Evolutionary conservation across 768 basidiomycete genomes (phyloP).

Genomic region (Tulasnella sp.): DNA sequence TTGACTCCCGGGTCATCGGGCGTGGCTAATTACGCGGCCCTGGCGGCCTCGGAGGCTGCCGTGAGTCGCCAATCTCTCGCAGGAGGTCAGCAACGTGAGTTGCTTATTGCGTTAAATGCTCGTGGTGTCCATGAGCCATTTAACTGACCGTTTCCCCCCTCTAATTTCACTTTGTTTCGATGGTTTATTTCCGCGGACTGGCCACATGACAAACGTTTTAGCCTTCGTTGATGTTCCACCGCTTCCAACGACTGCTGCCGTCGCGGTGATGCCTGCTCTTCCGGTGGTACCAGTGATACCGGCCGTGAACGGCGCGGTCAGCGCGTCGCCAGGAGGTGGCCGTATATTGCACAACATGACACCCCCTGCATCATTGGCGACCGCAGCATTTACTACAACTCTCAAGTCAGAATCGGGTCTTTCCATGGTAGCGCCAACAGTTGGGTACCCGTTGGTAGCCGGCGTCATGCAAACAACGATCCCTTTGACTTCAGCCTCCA

Average conservation of each 20-base stretch:
- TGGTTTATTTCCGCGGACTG: neutral
- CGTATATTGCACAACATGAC: neutral
- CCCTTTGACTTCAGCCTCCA: neutral
- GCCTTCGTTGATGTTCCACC: slow-evolving; percentile 23
- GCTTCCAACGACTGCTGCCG: neutral
- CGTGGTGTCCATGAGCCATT: slow-evolving; percentile 10
- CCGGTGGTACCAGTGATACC: neutral
- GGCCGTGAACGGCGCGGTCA: neutral
- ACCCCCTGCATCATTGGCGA: neutral
- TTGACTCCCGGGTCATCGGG: slow-evolving; percentile 15
- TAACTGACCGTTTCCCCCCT: neutral
- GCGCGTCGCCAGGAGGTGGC: neutral
- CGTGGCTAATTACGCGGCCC: slow-evolving; percentile 14
- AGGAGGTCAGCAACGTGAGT: slow-evolving; percentile 12
- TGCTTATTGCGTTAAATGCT: neutral
- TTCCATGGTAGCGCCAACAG: neutral
- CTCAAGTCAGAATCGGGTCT: neutral
- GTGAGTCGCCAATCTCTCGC: slow-evolving; percentile 4
- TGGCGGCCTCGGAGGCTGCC: slow-evolving; percentile 21
- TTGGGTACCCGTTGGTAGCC: neutral
- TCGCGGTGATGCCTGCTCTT: neutral
- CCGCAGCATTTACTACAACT: neutral
- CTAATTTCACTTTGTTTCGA: slow-evolving; percentile 1
- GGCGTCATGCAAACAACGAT: neutral
- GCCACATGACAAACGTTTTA: slow-evolving; percentile 17